phyloP scores from a whole-genome alignment of 176 grass and related monocot species.

The Lolium multiflorum region DNA sequence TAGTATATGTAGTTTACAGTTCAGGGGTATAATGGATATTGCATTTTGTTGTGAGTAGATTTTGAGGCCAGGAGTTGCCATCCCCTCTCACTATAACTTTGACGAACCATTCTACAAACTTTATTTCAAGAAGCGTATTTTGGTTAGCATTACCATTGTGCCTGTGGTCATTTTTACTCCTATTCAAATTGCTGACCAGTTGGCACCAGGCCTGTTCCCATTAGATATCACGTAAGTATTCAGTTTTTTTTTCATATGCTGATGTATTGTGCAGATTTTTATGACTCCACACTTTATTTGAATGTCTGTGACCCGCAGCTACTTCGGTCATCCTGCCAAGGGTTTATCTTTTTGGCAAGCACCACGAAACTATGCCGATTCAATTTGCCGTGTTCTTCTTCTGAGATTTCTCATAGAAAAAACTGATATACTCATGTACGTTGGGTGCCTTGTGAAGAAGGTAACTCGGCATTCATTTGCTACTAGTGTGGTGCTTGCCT shows the following conservation, averaged over 20 bases:
- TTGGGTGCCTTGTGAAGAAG: constrained; percentile 31
- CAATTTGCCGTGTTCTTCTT: constrained; percentile 37
- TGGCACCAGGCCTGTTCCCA: constrained; percentile 43
- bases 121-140: constrained; percentile 24
- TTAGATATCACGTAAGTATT: constrained; percentile 43
- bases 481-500: constrained; percentile 39
- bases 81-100: constrained; percentile 11
- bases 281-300: constrained; percentile 20
- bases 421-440: constrained; percentile 28
- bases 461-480: constrained; percentile 24
- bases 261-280: constrained; percentile 5
- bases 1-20: not conserved
- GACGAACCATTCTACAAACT: constrained; percentile 40
- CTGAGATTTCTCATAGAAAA: constrained; percentile 33
- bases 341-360: constrained; percentile 28
- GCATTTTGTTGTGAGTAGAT: constrained; percentile 24
- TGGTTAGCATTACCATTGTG: constrained; percentile 4
- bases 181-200: constrained; percentile 31
- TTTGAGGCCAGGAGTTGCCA: constrained; percentile 11
- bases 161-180: constrained; percentile 43
- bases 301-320: constrained; percentile 30
- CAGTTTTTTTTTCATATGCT: not conserved
- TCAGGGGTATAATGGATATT: not conserved
- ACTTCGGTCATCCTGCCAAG: constrained; percentile 25
- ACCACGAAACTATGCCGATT: constrained; percentile 15